phyloP scores from a whole-genome alignment of 1,284 basidiomycete genomes.

The Marasmius tenuissimus region DNA sequence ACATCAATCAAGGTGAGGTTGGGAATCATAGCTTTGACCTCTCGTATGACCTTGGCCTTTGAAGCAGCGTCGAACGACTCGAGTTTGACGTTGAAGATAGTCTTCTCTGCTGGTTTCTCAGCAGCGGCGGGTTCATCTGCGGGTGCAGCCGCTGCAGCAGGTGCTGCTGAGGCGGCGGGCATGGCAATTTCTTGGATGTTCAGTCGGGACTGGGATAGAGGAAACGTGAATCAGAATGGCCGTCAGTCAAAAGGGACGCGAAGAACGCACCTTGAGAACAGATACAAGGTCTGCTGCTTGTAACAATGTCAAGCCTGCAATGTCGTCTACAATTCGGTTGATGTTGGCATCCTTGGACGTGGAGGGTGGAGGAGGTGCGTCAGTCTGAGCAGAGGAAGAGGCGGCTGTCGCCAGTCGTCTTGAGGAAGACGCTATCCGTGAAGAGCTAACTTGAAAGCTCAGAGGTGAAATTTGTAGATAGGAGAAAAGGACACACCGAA shows the following conservation, averaged over 20 bases:
- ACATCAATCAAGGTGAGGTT: conserved; percentile 96
- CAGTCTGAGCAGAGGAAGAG: conserved; percentile 36
- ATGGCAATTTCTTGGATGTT: conserved; percentile 99
- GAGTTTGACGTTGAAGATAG: conserved; percentile 93
- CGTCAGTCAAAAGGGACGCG: conserved; percentile 1
- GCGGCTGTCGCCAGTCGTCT: conserved; percentile 52
- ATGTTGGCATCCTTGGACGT: conserved; percentile 69
- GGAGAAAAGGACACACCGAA: conserved; percentile 24
- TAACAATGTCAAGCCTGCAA: conserved; percentile 86
- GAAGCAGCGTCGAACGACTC: conserved; percentile 88
- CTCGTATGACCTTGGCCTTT: conserved; percentile 98
- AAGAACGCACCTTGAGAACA: conserved; percentile 75
- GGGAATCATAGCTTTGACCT: conserved; percentile 94
- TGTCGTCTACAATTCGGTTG: conserved; percentile 88
- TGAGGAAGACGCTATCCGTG: conserved; percentile 32
- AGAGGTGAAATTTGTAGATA: conserved; percentile 16
- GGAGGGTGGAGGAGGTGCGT: conserved; percentile 37
- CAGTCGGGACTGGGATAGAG: conserved; percentile 69
- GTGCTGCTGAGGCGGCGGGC: conserved; percentile 74
- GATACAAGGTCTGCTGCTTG: conserved; percentile 97
- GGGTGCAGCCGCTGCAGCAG: conserved; percentile 53
- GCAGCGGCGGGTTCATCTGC: conserved; percentile 71
- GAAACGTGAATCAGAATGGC: not conserved
- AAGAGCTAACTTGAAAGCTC: conserved; percentile 26
- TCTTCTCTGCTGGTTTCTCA: conserved; percentile 99